These are phyloP conservation scores for Triadica sebifera DNA, from an alignment of 345 rosid species.

Conservation along the genomic window DNA sequence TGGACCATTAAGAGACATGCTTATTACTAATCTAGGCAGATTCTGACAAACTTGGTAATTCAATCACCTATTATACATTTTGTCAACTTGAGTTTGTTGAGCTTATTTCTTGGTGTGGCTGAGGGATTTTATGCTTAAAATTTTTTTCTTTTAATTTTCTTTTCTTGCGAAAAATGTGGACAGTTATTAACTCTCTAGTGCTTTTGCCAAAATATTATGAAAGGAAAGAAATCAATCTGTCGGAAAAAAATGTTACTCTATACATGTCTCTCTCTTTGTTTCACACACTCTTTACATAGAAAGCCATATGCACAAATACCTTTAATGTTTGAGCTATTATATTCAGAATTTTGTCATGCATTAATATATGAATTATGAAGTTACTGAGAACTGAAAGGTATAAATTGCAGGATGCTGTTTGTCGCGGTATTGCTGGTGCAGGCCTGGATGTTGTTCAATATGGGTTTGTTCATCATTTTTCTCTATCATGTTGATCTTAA, in stretches of 20 bases:
- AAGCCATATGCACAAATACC: not conserved
- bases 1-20: too few relatives aligned
- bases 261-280: not conserved
- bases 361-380: constrained; percentile 4
- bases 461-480: constrained; percentile 55
- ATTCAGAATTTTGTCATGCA: not conserved
- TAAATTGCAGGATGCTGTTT: constrained; percentile 75
- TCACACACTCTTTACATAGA: not conserved
- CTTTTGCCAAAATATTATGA: not conserved
- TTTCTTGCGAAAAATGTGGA: not conserved
- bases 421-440: constrained; percentile 69
- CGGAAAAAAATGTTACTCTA: not conserved
- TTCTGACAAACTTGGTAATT: not conserved
- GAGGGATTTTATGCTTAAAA: not conserved
- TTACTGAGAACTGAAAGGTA: constrained; percentile 21
- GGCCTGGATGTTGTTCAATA: constrained; percentile 82
- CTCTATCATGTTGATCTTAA: not conserved
- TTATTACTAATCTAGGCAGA: too few relatives aligned
- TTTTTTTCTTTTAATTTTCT: not conserved
- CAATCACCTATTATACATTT: not conserved
- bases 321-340: not conserved
- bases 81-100: not conserved
- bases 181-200: not conserved
- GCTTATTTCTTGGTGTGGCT: not conserved
- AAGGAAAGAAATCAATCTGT: not conserved